These are phyloP conservation scores for Aspergillus clavatus DNA, from an alignment of 2,329 filamentous ascomycete species.

Conservation along the genomic window DNA sequence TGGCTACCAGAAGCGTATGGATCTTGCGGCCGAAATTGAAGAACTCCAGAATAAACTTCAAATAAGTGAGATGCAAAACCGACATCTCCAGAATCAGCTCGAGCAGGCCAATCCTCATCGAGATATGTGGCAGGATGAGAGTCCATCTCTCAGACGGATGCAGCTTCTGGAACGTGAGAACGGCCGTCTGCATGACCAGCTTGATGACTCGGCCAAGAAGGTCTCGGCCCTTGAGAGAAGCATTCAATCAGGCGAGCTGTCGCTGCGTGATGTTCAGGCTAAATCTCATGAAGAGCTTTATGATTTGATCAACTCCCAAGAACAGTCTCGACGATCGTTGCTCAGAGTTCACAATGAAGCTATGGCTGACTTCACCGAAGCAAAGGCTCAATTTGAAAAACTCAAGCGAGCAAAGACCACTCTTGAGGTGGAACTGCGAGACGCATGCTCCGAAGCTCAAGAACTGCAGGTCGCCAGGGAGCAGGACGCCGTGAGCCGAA, in stretches of 20 bases:
- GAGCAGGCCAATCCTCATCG: constrained; percentile 61
- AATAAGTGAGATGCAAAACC: constrained; percentile 90
- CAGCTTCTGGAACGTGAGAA: constrained; percentile 92
- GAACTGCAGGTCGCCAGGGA: constrained; percentile 75
- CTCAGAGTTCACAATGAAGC: constrained; percentile 81
- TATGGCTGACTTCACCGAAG: constrained; percentile 76
- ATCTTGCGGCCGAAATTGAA: constrained; percentile 84
- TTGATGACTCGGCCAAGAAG: constrained; percentile 90
- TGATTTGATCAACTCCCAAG: constrained; percentile 86
- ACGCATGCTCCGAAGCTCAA: constrained; percentile 74
- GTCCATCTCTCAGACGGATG: constrained; percentile 72
- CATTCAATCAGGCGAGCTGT: constrained; percentile 80
- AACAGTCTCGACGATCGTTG: constrained; percentile 76
- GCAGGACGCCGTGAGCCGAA: constrained; percentile 81
- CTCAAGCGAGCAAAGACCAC: constrained; percentile 74
- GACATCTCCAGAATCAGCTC: constrained; percentile 82
- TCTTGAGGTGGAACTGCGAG: constrained; percentile 80
- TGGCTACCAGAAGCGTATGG: constrained; percentile 82
- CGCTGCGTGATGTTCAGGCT: constrained; percentile 83
- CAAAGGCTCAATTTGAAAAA: constrained; percentile 81
- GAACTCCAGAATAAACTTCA: constrained; percentile 92
- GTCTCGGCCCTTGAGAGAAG: constrained; percentile 83
- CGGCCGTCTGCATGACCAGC: constrained; percentile 83
- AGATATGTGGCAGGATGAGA: constrained; percentile 65
- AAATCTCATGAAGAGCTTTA: constrained; percentile 93